Evolutionary conservation across 371 early-diverging fungal genomes (phyloP).

Genomic region (Mucor racemosus): DNA sequence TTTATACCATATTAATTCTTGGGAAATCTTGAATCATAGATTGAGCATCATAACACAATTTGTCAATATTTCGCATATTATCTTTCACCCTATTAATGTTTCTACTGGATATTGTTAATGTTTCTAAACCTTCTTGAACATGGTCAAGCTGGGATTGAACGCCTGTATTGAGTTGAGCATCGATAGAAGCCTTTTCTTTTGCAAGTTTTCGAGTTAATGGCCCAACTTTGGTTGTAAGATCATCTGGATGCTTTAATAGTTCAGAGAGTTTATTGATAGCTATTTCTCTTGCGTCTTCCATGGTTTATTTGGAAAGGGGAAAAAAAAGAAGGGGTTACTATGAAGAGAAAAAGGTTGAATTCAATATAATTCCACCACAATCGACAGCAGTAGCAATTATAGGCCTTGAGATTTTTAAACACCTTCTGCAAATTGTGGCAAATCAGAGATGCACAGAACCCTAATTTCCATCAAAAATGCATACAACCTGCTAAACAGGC

Average conservation of each 20-base stretch:
- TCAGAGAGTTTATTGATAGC: slow-evolving; percentile 61
- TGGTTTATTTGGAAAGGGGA: neutral
- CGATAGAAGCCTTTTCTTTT: slow-evolving; percentile 90
- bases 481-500: neutral
- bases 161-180: slow-evolving; percentile 93
- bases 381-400: too few relatives aligned
- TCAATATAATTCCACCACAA: neutral
- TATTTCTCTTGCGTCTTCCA: slow-evolving; percentile 59
- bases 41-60: slow-evolving; percentile 82
- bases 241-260: slow-evolving; percentile 90
- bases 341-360: neutral
- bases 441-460: neutral
- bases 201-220: slow-evolving; percentile 79
- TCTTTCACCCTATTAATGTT: slow-evolving; percentile 71
- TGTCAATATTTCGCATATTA: slow-evolving; percentile 82
- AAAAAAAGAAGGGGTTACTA: neutral
- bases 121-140: slow-evolving; percentile 86
- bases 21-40: slow-evolving; percentile 86
- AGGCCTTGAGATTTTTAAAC: neutral
- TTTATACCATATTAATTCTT: slow-evolving; percentile 78
- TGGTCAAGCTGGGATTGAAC: slow-evolving; percentile 93
- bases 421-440: neutral
- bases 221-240: slow-evolving; percentile 84
- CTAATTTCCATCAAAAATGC: neutral
- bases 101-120: slow-evolving; percentile 66